Conservation (phyloP, 331 rosid genomes). For the Phaseolus coccineus region DNA sequence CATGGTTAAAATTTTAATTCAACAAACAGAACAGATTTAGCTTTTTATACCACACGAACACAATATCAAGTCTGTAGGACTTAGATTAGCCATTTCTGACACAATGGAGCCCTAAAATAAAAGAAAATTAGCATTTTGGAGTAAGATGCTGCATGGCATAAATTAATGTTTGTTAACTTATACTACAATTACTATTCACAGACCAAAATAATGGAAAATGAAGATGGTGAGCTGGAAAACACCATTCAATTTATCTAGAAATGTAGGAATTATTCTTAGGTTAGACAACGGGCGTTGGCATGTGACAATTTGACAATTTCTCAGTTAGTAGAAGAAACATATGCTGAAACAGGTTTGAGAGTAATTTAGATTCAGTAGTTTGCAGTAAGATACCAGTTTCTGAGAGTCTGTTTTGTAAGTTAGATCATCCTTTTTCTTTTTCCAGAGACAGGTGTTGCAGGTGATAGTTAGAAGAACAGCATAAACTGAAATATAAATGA, state of each 20-base stretch:
- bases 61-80: conserved; percentile 16
- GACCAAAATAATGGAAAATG: background rate
- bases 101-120: background rate
- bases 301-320: background rate
- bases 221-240: background rate
- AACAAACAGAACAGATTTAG: background rate
- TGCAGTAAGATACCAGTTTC: background rate
- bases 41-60: conserved; percentile 2
- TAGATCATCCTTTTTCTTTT: background rate
- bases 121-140: conserved; percentile 23
- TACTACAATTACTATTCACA: background rate
- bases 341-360: background rate
- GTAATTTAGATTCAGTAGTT: background rate
- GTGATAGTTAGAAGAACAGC: background rate
- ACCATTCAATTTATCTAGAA: background rate
- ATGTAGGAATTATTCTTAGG: background rate
- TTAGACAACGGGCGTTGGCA: background rate
- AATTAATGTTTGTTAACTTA: background rate
- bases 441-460: background rate
- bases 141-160: background rate
- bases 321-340: background rate
- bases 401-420: background rate
- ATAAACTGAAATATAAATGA: background rate
- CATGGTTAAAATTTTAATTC: conserved; percentile 23
- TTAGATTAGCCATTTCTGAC: background rate